Evolutionary conservation across 1,284 basidiomycete species (phyloP).

Genomic region (Kalmanozyma brasiliensis): DNA sequence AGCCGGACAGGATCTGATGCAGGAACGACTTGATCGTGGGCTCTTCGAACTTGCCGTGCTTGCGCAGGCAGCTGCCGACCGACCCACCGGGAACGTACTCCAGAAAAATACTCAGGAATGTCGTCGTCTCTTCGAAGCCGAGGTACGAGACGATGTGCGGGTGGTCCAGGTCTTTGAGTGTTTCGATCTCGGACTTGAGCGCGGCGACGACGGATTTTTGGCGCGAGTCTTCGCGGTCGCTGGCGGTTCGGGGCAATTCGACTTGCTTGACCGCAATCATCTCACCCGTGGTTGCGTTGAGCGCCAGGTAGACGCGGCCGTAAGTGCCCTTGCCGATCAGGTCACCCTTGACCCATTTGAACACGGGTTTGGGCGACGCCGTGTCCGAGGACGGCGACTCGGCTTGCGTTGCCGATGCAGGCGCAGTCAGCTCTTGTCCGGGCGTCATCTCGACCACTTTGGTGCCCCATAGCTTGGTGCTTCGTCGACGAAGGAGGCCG

Average conservation of each 20-base stretch:
- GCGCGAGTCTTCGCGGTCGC: constrained; percentile 86
- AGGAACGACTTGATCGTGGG: constrained; percentile 93
- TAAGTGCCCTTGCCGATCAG: constrained; percentile 97
- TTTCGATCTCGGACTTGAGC: constrained; percentile 91
- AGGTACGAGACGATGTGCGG: constrained; percentile 97
- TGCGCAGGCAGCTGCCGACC: constrained; percentile 88
- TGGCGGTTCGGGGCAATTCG: constrained; percentile 87
- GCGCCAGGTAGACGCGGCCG: constrained; percentile 91
- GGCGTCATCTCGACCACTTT: constrained; percentile 91
- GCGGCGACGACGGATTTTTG: constrained; percentile 89
- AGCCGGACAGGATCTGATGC: constrained; percentile 86
- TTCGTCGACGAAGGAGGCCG: constrained; percentile 78
- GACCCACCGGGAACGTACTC: constrained; percentile 84
- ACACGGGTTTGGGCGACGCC: constrained; percentile 72
- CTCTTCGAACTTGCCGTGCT: constrained; percentile 92
- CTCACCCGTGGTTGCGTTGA: constrained; percentile 98
- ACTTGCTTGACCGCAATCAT: constrained; percentile 99
- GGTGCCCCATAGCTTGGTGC: constrained; percentile 96
- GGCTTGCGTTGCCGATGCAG: constrained; percentile 52
- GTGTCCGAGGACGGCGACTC: constrained; percentile 63
- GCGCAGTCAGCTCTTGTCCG: constrained; percentile 69
- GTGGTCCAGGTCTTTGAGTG: constrained; percentile 92
- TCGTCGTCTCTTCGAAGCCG: constrained; percentile 85
- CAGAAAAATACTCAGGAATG: constrained; percentile 95
- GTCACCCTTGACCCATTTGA: constrained; percentile 98